A percentile compares a stretch with the other conserved stretches of the same genome.
Evolutionary conservation across 2,329 filamentous ascomycete species (phyloP).

Genomic region (Exophiala aquamarina): DNA sequence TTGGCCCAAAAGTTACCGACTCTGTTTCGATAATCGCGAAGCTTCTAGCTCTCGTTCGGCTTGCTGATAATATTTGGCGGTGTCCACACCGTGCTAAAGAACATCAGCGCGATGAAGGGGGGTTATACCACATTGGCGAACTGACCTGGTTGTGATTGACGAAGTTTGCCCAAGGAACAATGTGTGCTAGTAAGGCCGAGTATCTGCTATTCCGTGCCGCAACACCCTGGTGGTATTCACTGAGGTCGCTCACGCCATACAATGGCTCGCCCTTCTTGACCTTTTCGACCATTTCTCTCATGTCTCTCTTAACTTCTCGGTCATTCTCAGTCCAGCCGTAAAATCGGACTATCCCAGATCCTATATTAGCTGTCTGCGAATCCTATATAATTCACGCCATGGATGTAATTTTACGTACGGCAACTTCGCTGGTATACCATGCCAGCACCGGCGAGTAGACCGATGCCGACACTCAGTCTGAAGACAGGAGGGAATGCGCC

Average conservation of each 20-base stretch:
- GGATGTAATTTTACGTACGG: constrained; percentile 62
- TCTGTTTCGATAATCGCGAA: constrained; percentile 47
- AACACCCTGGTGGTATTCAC: constrained; percentile 89
- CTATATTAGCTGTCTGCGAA: too few species aligned
- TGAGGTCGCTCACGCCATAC: constrained; percentile 77
- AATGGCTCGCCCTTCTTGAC: constrained; percentile 89
- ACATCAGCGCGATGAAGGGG: neutral
- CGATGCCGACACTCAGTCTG: constrained; percentile 73
- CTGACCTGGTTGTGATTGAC: constrained; percentile 80
- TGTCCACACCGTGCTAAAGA: constrained; percentile 85
- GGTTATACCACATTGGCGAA: constrained; percentile 3
- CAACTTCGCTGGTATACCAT: constrained; percentile 81
- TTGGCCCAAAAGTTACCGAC: constrained; percentile 6
- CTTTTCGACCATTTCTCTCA: constrained; percentile 96
- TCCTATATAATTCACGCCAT: neutral
- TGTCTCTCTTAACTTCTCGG: constrained; percentile 91
- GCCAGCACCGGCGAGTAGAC: constrained; percentile 75
- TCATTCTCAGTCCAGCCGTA: constrained; percentile 93
- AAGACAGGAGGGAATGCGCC: constrained; percentile 80
- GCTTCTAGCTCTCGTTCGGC: constrained; percentile 91
- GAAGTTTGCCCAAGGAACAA: constrained; percentile 96
- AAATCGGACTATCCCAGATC: constrained; percentile 82
- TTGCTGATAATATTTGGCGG: constrained; percentile 96
- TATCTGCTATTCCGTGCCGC: constrained; percentile 91
- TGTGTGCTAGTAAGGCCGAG: constrained; percentile 76